Evolutionary conservation across 2,329 filamentous ascomycete genomes (phyloP).

Genomic region (Fusarium denticulatum): DNA sequence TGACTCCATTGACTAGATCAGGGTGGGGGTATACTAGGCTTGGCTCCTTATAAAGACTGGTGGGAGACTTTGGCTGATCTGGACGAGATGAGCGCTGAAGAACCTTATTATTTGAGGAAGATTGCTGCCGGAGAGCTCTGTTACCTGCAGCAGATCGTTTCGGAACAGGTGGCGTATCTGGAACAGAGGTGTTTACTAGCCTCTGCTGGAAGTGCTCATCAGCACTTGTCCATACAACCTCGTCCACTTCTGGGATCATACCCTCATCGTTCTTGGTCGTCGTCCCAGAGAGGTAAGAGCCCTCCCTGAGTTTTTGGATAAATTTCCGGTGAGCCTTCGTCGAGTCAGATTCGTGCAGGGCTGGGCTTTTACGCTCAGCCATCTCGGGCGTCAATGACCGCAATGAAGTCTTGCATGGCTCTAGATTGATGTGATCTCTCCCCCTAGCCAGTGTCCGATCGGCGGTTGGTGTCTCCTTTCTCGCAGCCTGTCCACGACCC

Average conservation of each 20-base stretch:
- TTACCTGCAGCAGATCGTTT: neutral
- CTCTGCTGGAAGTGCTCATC: neutral
- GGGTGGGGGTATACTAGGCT: neutral
- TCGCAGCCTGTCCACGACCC: neutral
- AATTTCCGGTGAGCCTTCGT: neutral
- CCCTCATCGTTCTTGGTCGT: neutral
- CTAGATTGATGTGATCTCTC: accelerated
- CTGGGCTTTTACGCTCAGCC: neutral
- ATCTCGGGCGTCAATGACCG: neutral
- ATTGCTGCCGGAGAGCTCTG: neutral
- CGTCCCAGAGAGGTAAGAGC: neutral
- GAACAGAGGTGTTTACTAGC: neutral
- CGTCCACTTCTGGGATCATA: neutral
- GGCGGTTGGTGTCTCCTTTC: neutral
- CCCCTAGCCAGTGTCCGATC: neutral
- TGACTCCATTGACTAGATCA: neutral
- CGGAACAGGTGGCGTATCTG: neutral
- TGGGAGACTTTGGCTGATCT: too few relatives aligned
- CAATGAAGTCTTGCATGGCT: accelerated
- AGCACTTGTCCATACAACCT: neutral
- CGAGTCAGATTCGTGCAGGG: neutral
- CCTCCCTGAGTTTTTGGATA: neutral
- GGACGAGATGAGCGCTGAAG: neutral
- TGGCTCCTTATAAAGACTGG: too few relatives aligned
- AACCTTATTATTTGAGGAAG: accelerated